These are phyloP conservation scores for Intubia oerlemansii DNA, from an alignment of 2,329 filamentous ascomycete species.

Conservation along the genomic window DNA sequence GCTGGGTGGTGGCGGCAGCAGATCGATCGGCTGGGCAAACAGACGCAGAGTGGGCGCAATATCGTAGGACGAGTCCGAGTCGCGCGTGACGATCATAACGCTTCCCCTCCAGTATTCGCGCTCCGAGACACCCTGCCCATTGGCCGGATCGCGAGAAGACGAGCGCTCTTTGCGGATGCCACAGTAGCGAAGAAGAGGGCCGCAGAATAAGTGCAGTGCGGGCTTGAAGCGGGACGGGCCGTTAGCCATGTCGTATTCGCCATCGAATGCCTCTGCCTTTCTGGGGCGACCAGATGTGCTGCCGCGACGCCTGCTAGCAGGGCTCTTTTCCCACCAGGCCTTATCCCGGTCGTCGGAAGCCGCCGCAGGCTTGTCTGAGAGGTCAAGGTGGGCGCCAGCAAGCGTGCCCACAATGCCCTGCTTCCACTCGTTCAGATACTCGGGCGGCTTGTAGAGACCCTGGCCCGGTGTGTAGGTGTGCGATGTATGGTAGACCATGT, in stretches of 20 bases:
- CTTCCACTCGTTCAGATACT: conserved; percentile 53
- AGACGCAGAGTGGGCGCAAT: conserved; percentile 59
- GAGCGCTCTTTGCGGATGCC: conserved; percentile 50
- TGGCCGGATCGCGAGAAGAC: conserved; percentile 16
- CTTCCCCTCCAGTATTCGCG: conserved; percentile 75
- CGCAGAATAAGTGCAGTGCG: conserved; percentile 67
- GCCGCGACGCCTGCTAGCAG: conserved; percentile 23
- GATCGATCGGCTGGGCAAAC: conserved; percentile 69
- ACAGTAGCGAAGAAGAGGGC: conserved; percentile 74
- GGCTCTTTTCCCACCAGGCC: conserved; percentile 56
- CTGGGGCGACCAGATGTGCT: conserved; percentile 24
- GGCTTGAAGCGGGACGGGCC: conserved; percentile 60
- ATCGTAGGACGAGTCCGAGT: conserved; percentile 63
- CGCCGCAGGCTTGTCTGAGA: conserved; percentile 20
- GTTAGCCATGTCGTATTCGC: conserved; percentile 42
- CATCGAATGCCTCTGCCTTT: conserved; percentile 42
- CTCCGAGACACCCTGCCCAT: conserved; percentile 10
- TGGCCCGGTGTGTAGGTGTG: conserved; percentile 24
- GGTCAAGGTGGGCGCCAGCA: conserved; percentile 35
- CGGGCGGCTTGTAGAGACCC: conserved; percentile 34
- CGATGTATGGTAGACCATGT: conserved; percentile 19
- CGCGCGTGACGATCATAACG: conserved; percentile 85
- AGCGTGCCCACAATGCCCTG: conserved; percentile 42
- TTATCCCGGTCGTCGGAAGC: conserved; percentile 26
- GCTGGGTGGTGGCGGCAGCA: conserved; percentile 57